Percentiles rank a stretch among this genome's conserved stretches.
These are phyloP conservation scores for Hydrangea macrophylla DNA, from an alignment of 148 eudicot genomes.

Conservation along the genomic window DNA sequence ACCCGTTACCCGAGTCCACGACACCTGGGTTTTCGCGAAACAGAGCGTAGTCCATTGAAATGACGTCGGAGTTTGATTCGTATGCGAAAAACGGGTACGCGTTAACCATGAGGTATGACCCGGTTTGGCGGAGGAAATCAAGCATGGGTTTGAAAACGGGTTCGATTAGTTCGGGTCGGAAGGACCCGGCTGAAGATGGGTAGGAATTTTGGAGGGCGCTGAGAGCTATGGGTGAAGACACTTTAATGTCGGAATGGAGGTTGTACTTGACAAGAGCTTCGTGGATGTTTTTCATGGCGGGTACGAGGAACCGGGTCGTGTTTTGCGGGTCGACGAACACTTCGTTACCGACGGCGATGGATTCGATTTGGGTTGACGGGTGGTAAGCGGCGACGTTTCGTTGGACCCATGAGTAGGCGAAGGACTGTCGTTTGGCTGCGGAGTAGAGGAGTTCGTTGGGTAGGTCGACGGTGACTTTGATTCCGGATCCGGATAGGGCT, in stretches of 20 bases:
- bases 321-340: constrained; percentile 75
- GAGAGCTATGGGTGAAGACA: constrained; percentile 82
- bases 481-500: constrained; percentile 47
- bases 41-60: constrained; percentile 73
- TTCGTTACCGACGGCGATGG: constrained; percentile 87
- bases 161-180: constrained; percentile 51
- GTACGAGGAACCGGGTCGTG: constrained; percentile 54
- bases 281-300: constrained; percentile 74
- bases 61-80: constrained; percentile 71
- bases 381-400: constrained; percentile 53
- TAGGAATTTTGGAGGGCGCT: constrained; percentile 64
- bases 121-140: constrained; percentile 48
- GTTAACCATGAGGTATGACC: constrained; percentile 74
- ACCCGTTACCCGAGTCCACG: constrained; percentile 62
- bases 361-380: constrained; percentile 65
- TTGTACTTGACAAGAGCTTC: constrained; percentile 40
- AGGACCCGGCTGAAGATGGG: constrained; percentile 78
- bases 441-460: constrained; percentile 71
- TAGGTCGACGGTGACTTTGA: constrained; percentile 65
- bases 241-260: constrained; percentile 42
- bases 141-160: constrained; percentile 72
- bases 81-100: constrained; percentile 89
- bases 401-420: constrained; percentile 61
- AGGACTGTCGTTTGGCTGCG: constrained; percentile 49
- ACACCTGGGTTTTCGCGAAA: constrained; percentile 72